A percentile compares a stretch with the other conserved stretches of the same genome.
phyloP scores from a whole-genome alignment of 305 asterid genomes.

The Fraxinus paxiana region DNA sequence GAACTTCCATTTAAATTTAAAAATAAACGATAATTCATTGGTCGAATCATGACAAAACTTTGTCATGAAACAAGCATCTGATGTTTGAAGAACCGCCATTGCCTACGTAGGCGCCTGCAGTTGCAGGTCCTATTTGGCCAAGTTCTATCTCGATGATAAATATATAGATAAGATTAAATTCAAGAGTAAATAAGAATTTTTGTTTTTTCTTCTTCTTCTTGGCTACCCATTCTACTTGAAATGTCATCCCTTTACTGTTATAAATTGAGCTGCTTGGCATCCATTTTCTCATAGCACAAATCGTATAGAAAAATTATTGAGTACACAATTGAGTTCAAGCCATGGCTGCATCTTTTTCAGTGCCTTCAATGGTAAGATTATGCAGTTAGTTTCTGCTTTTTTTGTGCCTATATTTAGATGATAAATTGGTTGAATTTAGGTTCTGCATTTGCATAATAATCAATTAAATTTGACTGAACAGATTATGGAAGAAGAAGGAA shows the following conservation, averaged over 20 bases:
- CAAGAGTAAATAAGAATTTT: not conserved
- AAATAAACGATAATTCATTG: not conserved
- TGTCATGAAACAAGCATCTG: not conserved
- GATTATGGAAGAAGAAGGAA: constrained; percentile 94
- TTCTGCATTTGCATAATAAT: not conserved
- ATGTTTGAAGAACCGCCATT: constrained; percentile 24
- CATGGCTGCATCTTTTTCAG: constrained; percentile 86
- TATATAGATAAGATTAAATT: constrained; percentile 24
- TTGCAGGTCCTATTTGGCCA: not conserved
- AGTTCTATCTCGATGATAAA: not conserved
- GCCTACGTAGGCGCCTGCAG: constrained; percentile 14
- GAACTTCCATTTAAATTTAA: not conserved
- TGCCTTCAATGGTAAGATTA: constrained; percentile 69
- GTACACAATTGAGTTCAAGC: constrained; percentile 35
- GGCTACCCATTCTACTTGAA: not conserved
- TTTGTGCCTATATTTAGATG: not conserved
- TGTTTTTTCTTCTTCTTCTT: constrained; percentile 17
- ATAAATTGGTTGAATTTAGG: not conserved
- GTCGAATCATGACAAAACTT: constrained; percentile 2
- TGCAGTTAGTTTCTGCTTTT: not conserved
- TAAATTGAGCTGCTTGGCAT: constrained; percentile 32
- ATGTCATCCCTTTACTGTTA: constrained; percentile 30
- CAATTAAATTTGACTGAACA: constrained; percentile 17
- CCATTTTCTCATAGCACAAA: not conserved
- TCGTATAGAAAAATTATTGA: constrained; percentile 20